Base-by-base conservation (phyloP, 2,329 filamentous ascomycete genomes). In the Pleurostoma richardsiae region DNA sequence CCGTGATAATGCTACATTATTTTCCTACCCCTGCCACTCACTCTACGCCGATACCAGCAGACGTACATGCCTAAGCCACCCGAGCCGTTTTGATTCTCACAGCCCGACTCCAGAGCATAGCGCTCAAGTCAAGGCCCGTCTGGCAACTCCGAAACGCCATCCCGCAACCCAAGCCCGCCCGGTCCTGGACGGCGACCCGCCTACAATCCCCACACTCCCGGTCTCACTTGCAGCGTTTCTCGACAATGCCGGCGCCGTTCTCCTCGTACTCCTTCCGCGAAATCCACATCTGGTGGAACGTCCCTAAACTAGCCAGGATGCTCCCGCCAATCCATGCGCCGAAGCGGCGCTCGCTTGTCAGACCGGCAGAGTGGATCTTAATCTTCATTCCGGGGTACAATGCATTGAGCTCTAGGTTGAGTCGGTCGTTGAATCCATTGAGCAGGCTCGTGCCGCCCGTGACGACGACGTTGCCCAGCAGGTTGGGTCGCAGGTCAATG, bases 201-300 rank as follows among this genome's bases (percentile, higher is more conserved):
- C 19, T 19, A 19, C 3, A 36, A 51, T 44, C 27, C 10, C 29
- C 19, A 39, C 72, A 19, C 19, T 19, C 19, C 19, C 19, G 19
- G 19, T 19, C 19, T 19, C 19, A 97, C 73, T 96, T 95, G 79
- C 92, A 97, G 59, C 92, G 79, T 80, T 96, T 96, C 76, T 97
- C 92, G 40, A 97, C 88, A 57, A 97, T 91, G 53, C 82, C 82
- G 5, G 84, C 74, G 2, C 94, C 94, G 65, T 96, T 91, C 74
- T 99, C 95, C 54, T 96, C 90, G 59, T 96, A 97, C 73, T 99
- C 94, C 75, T 96, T 95, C 68, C 84, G 89, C 28, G 86, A 92
- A 58, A 99, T 95, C 94, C 94, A 99, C 87, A 99, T 92, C 74
- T 99, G 94, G 72, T 99, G 94, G 71, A 99, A 99, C 10, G 91